phyloP scores from a whole-genome alignment of 495 filamentous ascomycete genomes.

The Darksidea phi region DNA sequence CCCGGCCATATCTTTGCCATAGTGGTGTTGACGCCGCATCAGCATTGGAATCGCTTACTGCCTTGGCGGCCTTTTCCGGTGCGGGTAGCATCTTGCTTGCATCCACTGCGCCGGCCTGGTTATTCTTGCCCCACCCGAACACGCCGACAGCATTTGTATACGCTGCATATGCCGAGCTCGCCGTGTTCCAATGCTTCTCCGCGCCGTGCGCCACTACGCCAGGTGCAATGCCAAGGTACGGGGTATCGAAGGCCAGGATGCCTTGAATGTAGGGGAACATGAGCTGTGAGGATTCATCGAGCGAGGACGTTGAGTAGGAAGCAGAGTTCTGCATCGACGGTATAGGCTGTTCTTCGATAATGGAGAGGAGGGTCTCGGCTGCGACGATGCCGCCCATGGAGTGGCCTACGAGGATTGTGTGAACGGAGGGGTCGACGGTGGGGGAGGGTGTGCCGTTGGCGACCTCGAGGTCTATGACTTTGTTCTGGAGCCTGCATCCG shows the following conservation, averaged over 20 bases:
- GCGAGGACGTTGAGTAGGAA: conserved; percentile 23
- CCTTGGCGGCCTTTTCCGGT: conserved; percentile 17
- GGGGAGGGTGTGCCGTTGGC: conserved; percentile 76
- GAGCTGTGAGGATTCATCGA: conserved; percentile 45
- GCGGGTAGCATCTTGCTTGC: conserved; percentile 39
- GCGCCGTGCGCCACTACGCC: conserved; percentile 86
- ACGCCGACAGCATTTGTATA: conserved; percentile 61
- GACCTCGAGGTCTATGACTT: conserved; percentile 93
- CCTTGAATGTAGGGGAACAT: conserved; percentile 78
- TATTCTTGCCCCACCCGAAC: conserved; percentile 53
- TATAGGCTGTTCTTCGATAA: conserved; percentile 68
- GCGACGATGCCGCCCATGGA: conserved; percentile 96
- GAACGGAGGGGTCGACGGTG: conserved; percentile 84
- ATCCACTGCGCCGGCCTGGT: conserved; percentile 14
- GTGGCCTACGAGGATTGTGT: conserved; percentile 81
- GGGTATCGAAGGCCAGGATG: conserved; percentile 92
- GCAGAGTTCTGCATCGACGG: conserved; percentile 34
- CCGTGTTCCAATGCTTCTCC: conserved; percentile 77
- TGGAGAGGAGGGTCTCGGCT: conserved; percentile 74
- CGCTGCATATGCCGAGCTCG: conserved; percentile 65
- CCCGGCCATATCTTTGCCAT: conserved; percentile 74
- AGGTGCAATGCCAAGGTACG: conserved; percentile 85
- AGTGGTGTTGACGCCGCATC: conserved; percentile 57
- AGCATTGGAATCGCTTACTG: conserved; percentile 42
- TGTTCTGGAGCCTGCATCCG: conserved; percentile 71